These are phyloP conservation scores for Boletus pseudo-olivaceus DNA, from an alignment of 768 basidiomycete genomes.

Conservation along the genomic window DNA sequence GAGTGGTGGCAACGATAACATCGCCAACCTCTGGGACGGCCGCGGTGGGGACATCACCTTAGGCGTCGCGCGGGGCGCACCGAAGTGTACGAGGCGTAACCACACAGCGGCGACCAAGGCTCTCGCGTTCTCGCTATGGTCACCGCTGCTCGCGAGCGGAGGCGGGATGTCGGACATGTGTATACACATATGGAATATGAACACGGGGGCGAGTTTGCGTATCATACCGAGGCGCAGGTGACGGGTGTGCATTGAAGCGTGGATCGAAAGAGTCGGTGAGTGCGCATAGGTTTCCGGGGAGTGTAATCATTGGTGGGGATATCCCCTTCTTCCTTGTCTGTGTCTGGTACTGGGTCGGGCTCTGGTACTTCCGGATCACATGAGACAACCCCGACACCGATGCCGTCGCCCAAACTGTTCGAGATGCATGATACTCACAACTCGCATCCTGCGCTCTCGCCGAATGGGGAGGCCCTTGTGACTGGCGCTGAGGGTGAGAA, in stretches of 20 bases:
- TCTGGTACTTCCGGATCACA: constrained; percentile 34
- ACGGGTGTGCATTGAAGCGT: constrained; percentile 87
- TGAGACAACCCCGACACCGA: constrained; percentile 14
- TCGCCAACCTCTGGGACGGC: constrained; percentile 97
- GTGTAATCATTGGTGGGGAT: constrained; percentile 80
- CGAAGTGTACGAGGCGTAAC: constrained; percentile 89
- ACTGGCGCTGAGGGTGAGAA: constrained; percentile 96
- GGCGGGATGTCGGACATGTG: constrained; percentile 94
- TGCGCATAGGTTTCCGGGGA: constrained; percentile 93
- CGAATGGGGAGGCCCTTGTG: constrained; percentile 86
- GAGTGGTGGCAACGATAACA: constrained; percentile 96
- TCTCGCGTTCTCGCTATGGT: constrained; percentile 97
- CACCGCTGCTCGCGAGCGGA: constrained; percentile 84
- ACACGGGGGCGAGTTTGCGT: constrained; percentile 84
- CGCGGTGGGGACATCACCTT: constrained; percentile 54
- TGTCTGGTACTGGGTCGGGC: constrained; percentile 47
- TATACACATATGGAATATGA: constrained; percentile 87
- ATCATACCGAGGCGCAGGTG: constrained; percentile 86
- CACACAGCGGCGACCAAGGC: constrained; percentile 90
- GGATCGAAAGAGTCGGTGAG: constrained; percentile 89
- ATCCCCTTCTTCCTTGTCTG: constrained; percentile 50
- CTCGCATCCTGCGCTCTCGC: constrained; percentile 77
- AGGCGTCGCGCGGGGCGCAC: constrained; percentile 48
- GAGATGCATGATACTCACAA: constrained; percentile 92
- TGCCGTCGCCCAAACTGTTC: constrained; percentile 22